phyloP scores from a whole-genome alignment of 768 basidiomycete species.

The Royoungia palumana region DNA sequence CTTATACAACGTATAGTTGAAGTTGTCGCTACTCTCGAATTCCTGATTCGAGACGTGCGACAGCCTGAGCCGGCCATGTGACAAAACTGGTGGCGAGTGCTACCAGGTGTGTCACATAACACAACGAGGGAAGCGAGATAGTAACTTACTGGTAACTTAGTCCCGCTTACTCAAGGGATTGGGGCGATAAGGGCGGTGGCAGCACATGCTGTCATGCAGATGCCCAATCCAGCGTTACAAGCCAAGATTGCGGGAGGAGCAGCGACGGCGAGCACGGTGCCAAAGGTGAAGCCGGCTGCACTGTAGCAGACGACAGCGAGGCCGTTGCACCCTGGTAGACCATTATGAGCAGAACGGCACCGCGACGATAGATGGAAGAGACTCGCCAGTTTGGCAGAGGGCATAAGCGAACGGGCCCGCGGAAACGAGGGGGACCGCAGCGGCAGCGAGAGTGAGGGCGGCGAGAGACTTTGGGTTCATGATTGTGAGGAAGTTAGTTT shows the following conservation, averaged over 20 bases:
- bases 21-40: too few species aligned
- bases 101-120: too few species aligned
- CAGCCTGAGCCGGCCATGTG: too few species aligned
- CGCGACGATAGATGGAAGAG: too few species aligned
- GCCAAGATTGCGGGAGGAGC: slow-evolving; percentile 21
- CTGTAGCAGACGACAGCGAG: slow-evolving; percentile 15
- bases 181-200: slow-evolving; percentile 21
- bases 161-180: slow-evolving; percentile 13
- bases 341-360: neutral
- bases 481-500: too few species aligned
- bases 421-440: slow-evolving; percentile 3
- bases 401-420: slow-evolving; percentile 24
- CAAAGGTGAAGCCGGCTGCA: slow-evolving; percentile 25
- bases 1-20: too few species aligned
- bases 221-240: slow-evolving; percentile 23
- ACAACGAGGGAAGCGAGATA: too few species aligned
- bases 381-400: slow-evolving; percentile 23
- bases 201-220: slow-evolving; percentile 27
- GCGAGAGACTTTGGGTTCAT: slow-evolving; percentile 10
- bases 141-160: too few species aligned
- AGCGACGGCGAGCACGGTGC: slow-evolving; percentile 10
- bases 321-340: too few species aligned
- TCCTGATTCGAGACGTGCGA: too few species aligned
- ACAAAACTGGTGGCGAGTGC: too few species aligned
- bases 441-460: slow-evolving; percentile 17